Base-by-base conservation (phyloP, 192 early-diverging fungal species). In the Coemansia sp. region DNA sequence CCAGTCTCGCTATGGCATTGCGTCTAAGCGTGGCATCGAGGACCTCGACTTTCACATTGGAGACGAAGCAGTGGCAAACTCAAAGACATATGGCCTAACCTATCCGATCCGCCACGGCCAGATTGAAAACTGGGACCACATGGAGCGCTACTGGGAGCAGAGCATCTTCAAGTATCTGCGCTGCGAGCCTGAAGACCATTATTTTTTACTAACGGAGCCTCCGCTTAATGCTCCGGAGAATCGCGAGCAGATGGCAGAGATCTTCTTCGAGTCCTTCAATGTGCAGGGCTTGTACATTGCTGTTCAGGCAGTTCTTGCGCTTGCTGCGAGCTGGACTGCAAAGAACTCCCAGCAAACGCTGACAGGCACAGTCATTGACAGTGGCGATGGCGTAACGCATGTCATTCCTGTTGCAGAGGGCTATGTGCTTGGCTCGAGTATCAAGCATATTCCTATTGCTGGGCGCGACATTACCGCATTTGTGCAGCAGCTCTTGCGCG, bases 141-240 rank as follows among this genome's bases (percentile, higher is more conserved):
- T 99, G 97, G 97, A 99, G 79, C 91, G 96, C 67, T 99, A 93
- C 86, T 96, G 97, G 92, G 96, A 99, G 83, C 95, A 96, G 69
- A 94, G 90, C 71, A 94, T 99, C 61, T 99, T 98, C 85, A 94
- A 99, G 84, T 96, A 98, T 77, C 75, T 99, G 77, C 89, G 96
- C 59, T 98, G 96, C 82, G 97, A 99, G 81, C 97, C 97, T 16
- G 97, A 99, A 77, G 97, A 99, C 85, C 97, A 99, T 83, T 89
- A 90, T 70, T 98, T 99, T 72, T 69, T 99, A 56, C 81, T 99
- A 77, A 99, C 97, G 37, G 97, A 99, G 84, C 96, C 97, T 32
- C 97, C 97, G 57, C 88, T 98, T 45, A 99, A 99, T 74, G 86
- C 95, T 49, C 97, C 97, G 12, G 97, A 99, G 81, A 99, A 99